Percentiles rank a stretch among this genome's conserved stretches.
These are phyloP conservation scores for Colletotrichum truncatum DNA, from an alignment of 2,329 filamentous ascomycete genomes.

Conservation along the genomic window DNA sequence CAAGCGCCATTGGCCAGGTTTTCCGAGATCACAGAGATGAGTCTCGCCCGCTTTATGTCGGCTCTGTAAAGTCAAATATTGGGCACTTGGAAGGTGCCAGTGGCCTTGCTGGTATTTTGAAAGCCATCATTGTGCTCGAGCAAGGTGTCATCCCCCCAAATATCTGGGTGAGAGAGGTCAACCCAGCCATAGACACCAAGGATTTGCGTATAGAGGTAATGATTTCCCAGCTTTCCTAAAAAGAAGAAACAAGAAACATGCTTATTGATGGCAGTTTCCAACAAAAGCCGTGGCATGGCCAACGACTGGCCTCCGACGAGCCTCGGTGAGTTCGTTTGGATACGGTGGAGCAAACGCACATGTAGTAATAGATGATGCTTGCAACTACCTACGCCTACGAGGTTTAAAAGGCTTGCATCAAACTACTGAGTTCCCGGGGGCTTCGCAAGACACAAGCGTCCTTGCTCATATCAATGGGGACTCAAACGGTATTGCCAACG, in stretches of 20 bases:
- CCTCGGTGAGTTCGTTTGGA: conserved; percentile 65
- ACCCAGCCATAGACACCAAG: conserved; percentile 56
- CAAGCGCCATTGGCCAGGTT: conserved; percentile 55
- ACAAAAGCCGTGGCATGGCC: conserved; percentile 53
- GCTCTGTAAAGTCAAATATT: conserved; percentile 63
- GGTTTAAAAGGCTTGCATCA: conserved; percentile 33
- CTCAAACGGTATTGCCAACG: background rate
- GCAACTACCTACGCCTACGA: conserved; percentile 41
- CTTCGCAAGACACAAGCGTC: too few species aligned
- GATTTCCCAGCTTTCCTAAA: too few species aligned
- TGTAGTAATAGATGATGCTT: conserved; percentile 49
- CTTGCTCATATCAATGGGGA: background rate
- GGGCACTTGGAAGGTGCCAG: conserved; percentile 62
- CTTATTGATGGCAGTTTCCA: too few species aligned
- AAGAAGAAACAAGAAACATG: too few species aligned
- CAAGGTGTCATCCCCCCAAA: conserved; percentile 60
- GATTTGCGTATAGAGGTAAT: conserved; percentile 55
- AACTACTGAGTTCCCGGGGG: too few species aligned
- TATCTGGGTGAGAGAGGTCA: conserved; percentile 56
- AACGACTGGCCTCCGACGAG: conserved; percentile 51
- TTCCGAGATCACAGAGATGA: conserved; percentile 39
- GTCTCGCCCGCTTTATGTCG: conserved; percentile 54
- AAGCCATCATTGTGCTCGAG: conserved; percentile 58
- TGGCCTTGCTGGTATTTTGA: conserved; percentile 62
- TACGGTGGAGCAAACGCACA: conserved; percentile 67